Percentiles rank a stretch among this genome's conserved stretches.
Conservation (phyloP, 768 basidiomycete species). For the Lentinula guzmanii region DNA sequence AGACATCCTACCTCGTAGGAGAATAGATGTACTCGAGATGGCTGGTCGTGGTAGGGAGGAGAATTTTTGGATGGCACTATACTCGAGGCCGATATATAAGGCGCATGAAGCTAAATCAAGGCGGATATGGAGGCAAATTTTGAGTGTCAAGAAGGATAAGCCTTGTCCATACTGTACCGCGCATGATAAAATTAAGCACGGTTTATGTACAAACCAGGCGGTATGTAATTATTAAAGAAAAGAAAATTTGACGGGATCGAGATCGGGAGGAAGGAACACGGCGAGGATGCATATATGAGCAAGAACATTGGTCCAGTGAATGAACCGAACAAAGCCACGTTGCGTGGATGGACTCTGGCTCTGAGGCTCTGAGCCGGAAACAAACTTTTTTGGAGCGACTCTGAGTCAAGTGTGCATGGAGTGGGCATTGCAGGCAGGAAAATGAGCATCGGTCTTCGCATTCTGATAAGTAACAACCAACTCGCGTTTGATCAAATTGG, state of each 20-base stretch:
- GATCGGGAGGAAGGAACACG: background rate
- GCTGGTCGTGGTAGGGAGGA: background rate
- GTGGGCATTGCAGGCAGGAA: too few relatives aligned
- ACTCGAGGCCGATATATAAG: constrained; percentile 5
- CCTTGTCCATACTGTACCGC: background rate
- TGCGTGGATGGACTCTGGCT: background rate
- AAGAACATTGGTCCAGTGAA: background rate
- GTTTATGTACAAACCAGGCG: constrained; percentile 2
- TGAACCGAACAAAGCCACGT: background rate
- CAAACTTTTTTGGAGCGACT: too few relatives aligned
- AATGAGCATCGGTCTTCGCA: too few relatives aligned
- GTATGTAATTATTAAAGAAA: background rate
- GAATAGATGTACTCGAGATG: background rate
- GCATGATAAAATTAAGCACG: background rate
- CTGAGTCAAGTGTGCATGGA: too few relatives aligned
- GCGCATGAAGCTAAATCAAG: background rate
- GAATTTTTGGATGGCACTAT: background rate
- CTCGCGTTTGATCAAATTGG: too few relatives aligned
- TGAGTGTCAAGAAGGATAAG: background rate
- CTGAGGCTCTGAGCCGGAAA: too few relatives aligned
- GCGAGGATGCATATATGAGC: background rate
- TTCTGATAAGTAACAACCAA: too few relatives aligned
- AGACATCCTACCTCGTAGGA: background rate
- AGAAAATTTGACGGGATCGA: background rate
- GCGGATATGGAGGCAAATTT: background rate